Conservation (phyloP, 176 grass and related monocot genomes). For the Oryza punctata region DNA sequence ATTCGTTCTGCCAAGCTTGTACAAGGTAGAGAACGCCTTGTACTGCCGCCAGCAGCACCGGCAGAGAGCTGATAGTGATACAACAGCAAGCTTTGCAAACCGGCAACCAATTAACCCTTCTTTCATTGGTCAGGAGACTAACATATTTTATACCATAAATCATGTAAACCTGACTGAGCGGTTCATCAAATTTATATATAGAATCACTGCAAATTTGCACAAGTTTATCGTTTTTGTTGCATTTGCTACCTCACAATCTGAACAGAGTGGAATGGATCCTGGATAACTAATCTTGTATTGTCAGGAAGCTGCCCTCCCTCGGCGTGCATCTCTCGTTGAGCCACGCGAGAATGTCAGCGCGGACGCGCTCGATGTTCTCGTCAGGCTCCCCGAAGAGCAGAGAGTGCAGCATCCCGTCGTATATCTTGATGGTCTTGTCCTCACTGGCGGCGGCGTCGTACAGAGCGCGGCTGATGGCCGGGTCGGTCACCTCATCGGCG, state of each 20-base stretch:
- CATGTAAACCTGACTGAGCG: slow-evolving; percentile 33
- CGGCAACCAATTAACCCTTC: slow-evolving; percentile 31
- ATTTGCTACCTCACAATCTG: neutral
- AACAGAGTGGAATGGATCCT: neutral
- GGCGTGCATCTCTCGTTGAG: slow-evolving; percentile 64
- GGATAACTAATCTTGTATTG: slow-evolving; percentile 5
- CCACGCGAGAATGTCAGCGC: slow-evolving; percentile 78
- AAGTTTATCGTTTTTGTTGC: slow-evolving; percentile 23
- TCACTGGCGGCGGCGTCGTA: slow-evolving; percentile 67
- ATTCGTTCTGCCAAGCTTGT: slow-evolving; percentile 84
- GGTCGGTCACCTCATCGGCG: slow-evolving; percentile 89
- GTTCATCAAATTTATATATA: slow-evolving; percentile 19
- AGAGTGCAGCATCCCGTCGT: slow-evolving; percentile 96
- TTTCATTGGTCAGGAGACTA: slow-evolving; percentile 39
- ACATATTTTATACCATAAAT: slow-evolving; percentile 44
- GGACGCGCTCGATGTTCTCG: slow-evolving; percentile 69
- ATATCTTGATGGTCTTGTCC: slow-evolving; percentile 91
- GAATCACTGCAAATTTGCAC: slow-evolving; percentile 30
- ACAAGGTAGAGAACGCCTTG: slow-evolving; percentile 75
- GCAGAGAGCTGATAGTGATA: slow-evolving; percentile 63
- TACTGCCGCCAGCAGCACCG: slow-evolving; percentile 48
- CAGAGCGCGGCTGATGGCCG: slow-evolving; percentile 69
- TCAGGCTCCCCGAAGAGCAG: slow-evolving; percentile 82
- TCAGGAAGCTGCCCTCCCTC: neutral
- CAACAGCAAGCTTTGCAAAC: neutral